Conservation (phyloP, 768 basidiomycete genomes). For the Agrocybe chaxingu region DNA sequence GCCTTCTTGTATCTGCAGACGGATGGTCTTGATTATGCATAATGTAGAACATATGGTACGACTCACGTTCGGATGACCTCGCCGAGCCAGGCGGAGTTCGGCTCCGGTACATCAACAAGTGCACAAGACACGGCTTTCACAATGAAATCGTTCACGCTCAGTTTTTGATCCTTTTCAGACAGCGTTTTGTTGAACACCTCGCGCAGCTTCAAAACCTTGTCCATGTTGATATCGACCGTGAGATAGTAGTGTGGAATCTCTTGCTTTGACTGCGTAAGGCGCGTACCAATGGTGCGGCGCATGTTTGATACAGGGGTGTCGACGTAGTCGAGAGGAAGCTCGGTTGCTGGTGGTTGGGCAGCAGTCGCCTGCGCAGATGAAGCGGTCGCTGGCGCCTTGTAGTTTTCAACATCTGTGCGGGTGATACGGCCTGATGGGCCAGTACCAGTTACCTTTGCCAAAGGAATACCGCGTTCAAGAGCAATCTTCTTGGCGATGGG, state of each 20-base stretch:
- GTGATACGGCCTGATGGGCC: conserved; percentile 94
- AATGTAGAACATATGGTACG: conserved; percentile 5
- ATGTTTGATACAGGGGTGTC: conserved; percentile 93
- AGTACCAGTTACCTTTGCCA: conserved; percentile 86
- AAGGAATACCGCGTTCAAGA: conserved; percentile 87
- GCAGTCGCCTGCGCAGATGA: conserved; percentile 41
- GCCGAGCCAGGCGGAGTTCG: conserved; percentile 96
- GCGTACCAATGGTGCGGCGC: conserved; percentile 88
- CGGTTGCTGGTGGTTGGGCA: conserved; percentile 45
- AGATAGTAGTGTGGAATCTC: conserved; percentile 97
- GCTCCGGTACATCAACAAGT: conserved; percentile 92
- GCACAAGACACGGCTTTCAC: conserved; percentile 93
- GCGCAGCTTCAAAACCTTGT: conserved; percentile 89
- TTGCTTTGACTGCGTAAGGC: conserved; percentile 91
- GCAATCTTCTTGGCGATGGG: conserved; percentile 98
- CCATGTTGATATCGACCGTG: conserved; percentile 95
- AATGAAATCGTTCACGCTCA: conserved; percentile 98
- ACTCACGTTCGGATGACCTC: conserved; percentile 92
- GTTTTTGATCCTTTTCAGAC: conserved; percentile 89
- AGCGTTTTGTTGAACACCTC: conserved; percentile 93
- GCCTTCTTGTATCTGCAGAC: conserved; percentile 83
- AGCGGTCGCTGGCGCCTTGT: conserved; percentile 52
- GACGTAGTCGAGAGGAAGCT: conserved; percentile 64
- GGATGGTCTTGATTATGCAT: neutral
- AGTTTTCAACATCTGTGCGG: conserved; percentile 92